Evolutionary conservation across 2,329 filamentous ascomycete species (phyloP).

Genomic region (Apiospora hydei): DNA sequence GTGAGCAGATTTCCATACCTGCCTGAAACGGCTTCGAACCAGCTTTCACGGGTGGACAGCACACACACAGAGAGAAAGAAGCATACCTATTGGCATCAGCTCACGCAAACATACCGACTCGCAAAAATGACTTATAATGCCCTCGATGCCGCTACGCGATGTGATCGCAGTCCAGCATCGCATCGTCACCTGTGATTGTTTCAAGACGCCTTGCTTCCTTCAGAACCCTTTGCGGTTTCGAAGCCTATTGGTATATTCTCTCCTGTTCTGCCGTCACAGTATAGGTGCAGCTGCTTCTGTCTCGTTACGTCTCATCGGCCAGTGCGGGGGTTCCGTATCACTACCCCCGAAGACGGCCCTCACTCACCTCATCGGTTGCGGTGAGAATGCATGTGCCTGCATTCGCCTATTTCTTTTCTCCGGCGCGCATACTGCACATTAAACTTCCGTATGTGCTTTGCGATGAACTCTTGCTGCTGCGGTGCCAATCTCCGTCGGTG

Average conservation of each 20-base stretch:
- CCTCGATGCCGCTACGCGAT: slow-evolving; percentile 8
- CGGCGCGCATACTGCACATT: background rate
- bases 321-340: background rate
- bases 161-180: background rate
- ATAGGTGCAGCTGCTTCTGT: background rate
- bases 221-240: background rate
- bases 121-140: background rate
- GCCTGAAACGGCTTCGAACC: background rate
- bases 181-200: slow-evolving; percentile 5
- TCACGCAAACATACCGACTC: background rate
- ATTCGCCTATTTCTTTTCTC: background rate
- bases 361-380: background rate
- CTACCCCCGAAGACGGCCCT: background rate
- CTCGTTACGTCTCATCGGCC: background rate
- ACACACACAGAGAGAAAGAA: background rate
- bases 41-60: background rate
- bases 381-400: slow-evolving; percentile 1
- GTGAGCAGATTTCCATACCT: background rate
- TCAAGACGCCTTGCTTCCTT: slow-evolving; percentile 1
- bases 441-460: background rate
- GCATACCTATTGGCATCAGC: background rate
- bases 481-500: background rate
- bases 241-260: background rate
- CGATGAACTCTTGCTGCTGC: background rate
- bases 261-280: background rate